Evolutionary conservation across 2,329 filamentous ascomycete genomes (phyloP).

Genomic region (Botrytis sinoallii): DNA sequence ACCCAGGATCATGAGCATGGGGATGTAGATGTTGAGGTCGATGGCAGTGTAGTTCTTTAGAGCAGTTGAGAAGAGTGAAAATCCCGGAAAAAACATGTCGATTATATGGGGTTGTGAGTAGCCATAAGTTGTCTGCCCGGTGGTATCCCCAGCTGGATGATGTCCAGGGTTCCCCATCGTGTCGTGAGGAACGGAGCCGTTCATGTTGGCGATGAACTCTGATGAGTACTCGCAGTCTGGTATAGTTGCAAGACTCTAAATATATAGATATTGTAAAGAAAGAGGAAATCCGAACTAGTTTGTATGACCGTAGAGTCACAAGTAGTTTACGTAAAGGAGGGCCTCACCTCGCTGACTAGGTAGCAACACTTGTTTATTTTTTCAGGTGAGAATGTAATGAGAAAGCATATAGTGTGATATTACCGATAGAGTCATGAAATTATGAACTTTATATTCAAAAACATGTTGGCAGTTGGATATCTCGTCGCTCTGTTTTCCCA

Average conservation of each 20-base stretch:
- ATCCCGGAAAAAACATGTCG: constrained; percentile 64
- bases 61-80: constrained; percentile 54
- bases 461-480: not conserved
- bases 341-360: not conserved
- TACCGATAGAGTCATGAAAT: constrained; percentile 2
- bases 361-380: not conserved
- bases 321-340: not conserved
- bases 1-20: constrained; percentile 51
- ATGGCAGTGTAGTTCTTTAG: constrained; percentile 56
- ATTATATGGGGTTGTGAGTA: constrained; percentile 43
- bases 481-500: not conserved
- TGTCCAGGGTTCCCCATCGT: not conserved
- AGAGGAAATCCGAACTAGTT: not conserved
- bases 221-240: not conserved
- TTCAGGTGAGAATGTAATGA: not conserved
- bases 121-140: not conserved
- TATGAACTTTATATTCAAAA: not conserved
- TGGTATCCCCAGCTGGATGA: not conserved
- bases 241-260: not conserved
- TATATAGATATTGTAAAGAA: not conserved
- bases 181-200: not conserved
- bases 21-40: constrained; percentile 62
- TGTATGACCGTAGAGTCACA: not conserved
- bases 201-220: constrained; percentile 1
- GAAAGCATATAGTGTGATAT: not conserved